A percentile compares a stretch with the other conserved stretches of the same genome.
Evolutionary conservation across 371 early-diverging fungal species (phyloP).

Genomic region (Aphelidium insulamus): DNA sequence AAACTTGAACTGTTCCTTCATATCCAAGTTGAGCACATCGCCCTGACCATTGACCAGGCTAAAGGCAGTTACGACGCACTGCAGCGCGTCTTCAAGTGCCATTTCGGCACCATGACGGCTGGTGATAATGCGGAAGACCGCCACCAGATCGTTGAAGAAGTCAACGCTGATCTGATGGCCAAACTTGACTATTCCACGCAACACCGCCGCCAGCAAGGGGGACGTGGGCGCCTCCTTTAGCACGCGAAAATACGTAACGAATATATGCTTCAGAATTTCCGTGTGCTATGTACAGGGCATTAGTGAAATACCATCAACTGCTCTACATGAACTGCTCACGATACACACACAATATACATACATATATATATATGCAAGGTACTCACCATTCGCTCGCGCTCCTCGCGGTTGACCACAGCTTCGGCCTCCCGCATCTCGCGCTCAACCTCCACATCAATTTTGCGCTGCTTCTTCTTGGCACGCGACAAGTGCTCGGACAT

Average conservation of each 20-base stretch:
- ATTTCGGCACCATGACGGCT: slow-evolving; percentile 16
- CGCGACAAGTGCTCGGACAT: slow-evolving; percentile 56
- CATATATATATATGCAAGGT: background rate
- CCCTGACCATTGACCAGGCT: slow-evolving; percentile 67
- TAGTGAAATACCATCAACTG: no score
- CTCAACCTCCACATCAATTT: slow-evolving; percentile 46
- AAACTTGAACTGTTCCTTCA: slow-evolving; percentile 56
- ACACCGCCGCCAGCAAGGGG: slow-evolving; percentile 52
- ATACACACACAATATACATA: no score
- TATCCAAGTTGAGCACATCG: slow-evolving; percentile 63
- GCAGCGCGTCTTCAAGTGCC: slow-evolving; percentile 28
- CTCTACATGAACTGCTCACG: no score
- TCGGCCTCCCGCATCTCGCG: slow-evolving; percentile 64
- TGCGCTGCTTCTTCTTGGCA: slow-evolving; percentile 41
- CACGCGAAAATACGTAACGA: slow-evolving; percentile 77
- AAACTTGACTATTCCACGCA: slow-evolving; percentile 73
- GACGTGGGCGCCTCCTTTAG: slow-evolving; percentile 59
- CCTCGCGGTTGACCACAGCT: slow-evolving; percentile 46
- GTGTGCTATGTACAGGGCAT: slow-evolving; percentile 35
- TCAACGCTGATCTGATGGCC: slow-evolving; percentile 84
- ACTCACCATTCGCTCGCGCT: slow-evolving; percentile 36
- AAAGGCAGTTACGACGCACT: slow-evolving; percentile 69
- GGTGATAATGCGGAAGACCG: slow-evolving; percentile 49
- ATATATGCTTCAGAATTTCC: slow-evolving; percentile 74
- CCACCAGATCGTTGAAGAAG: slow-evolving; percentile 71